Conservation (phyloP, 1,284 basidiomycete species). For the Sanghuangporus baumii region DNA sequence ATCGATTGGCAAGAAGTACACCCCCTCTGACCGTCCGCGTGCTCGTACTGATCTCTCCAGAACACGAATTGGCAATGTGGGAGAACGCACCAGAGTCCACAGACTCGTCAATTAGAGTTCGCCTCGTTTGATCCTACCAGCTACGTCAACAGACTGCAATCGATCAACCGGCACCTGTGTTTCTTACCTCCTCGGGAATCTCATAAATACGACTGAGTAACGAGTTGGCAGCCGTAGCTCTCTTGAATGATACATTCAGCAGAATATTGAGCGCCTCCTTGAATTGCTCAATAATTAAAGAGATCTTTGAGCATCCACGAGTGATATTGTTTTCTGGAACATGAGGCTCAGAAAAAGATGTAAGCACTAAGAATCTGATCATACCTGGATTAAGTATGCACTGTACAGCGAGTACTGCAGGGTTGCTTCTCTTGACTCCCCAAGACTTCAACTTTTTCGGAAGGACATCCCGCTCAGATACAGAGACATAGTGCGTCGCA, state of each 20-base stretch:
- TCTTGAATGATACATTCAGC: neutral
- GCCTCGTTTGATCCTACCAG: neutral
- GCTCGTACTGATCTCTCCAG: neutral
- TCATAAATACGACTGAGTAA: conserved; percentile 8
- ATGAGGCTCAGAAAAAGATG: neutral
- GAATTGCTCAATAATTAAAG: conserved; percentile 32
- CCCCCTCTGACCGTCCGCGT: conserved; percentile 6
- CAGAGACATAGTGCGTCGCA: conserved; percentile 36
- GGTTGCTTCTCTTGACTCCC: conserved; percentile 27
- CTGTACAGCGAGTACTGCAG: conserved; percentile 34
- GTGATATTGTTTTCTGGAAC: conserved; percentile 35
- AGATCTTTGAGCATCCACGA: conserved; percentile 30
- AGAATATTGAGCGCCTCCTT: conserved; percentile 26
- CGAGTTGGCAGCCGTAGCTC: neutral
- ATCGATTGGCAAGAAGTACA: neutral
- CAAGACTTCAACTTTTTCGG: conserved; percentile 31
- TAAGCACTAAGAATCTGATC: neutral
- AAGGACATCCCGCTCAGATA: conserved; percentile 29
- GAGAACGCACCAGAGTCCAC: conserved; percentile 8
- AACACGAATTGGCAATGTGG: neutral
- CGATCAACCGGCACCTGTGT: neutral
- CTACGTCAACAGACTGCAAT: neutral
- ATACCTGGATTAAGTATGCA: conserved; percentile 38
- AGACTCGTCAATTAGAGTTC: neutral
- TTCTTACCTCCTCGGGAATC: conserved; percentile 12